These are phyloP conservation scores for Colletotrichum sp. DNA, from an alignment of 2,329 filamentous ascomycete genomes.

Conservation along the genomic window DNA sequence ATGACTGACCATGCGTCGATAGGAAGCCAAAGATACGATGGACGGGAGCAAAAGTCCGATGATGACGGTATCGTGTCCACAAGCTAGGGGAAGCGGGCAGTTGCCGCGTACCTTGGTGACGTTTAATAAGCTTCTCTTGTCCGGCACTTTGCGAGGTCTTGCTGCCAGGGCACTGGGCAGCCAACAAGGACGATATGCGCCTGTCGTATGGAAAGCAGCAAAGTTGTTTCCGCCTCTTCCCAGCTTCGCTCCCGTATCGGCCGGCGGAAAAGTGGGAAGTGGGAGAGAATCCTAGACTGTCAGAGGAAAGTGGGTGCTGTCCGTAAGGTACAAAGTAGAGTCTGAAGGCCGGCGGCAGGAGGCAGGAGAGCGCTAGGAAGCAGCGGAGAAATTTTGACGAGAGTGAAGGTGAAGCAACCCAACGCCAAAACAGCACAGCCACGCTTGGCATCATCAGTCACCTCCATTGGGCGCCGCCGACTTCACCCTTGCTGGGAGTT, in stretches of 20 bases:
- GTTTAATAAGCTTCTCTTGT: not conserved
- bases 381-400: conserved; percentile 10
- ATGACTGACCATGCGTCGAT: not conserved
- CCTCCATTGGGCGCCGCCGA: conserved; percentile 4
- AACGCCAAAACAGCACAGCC: conserved; percentile 17
- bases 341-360: not conserved
- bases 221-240: not conserved
- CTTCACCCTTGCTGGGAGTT: not conserved
- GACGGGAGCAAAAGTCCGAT: not conserved
- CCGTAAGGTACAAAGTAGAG: not conserved
- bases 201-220: not conserved
- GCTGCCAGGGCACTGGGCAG: not conserved
- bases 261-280: not conserved
- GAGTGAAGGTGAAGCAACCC: conserved; percentile 1
- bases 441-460: conserved; percentile 11
- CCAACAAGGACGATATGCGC: not conserved
- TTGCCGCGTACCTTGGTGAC: not conserved
- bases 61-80: not conserved
- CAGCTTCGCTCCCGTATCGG: not conserved
- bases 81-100: not conserved
- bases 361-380: not conserved
- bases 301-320: not conserved
- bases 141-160: not conserved
- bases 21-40: not conserved
- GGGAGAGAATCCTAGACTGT: not conserved